Conservation (phyloP, 2,329 filamentous ascomycete species). For the Shiraia sp. region DNA sequence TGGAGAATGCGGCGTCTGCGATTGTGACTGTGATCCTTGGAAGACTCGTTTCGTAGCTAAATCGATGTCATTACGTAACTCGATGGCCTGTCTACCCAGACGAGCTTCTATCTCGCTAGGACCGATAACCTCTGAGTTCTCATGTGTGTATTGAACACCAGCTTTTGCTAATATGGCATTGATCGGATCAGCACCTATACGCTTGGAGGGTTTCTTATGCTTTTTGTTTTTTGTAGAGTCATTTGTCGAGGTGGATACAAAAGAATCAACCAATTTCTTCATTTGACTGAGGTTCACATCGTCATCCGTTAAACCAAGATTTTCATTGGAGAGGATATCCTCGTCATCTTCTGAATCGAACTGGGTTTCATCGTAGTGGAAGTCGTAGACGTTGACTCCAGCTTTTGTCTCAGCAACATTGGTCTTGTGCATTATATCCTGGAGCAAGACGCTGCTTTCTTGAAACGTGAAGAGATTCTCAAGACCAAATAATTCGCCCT, state of each 20-base stretch:
- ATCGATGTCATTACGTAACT: conserved; percentile 58
- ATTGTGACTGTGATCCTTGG: conserved; percentile 50
- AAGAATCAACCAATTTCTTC: conserved; percentile 49
- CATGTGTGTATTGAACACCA: conserved; percentile 93
- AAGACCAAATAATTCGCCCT: conserved; percentile 93
- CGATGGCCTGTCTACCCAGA: conserved; percentile 75
- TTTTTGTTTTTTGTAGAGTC: conserved; percentile 21
- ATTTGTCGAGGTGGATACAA: conserved; percentile 18
- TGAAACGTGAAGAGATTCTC: conserved; percentile 84
- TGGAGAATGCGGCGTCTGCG: conserved; percentile 6
- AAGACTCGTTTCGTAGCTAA: conserved; percentile 62
- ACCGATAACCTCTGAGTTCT: conserved; percentile 94
- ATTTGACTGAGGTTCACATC: conserved; percentile 61
- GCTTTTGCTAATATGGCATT: conserved; percentile 86
- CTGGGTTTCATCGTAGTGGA: conserved; percentile 56
- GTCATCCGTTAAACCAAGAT: conserved; percentile 31
- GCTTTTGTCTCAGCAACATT: conserved; percentile 93
- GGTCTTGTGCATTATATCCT: conserved; percentile 98
- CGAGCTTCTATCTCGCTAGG: conserved; percentile 88
- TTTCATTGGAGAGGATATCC: conserved; percentile 31
- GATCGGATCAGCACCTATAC: conserved; percentile 68
- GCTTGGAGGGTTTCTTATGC: conserved; percentile 46
- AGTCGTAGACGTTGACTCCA: conserved; percentile 76
- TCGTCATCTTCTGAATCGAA: conserved; percentile 29
- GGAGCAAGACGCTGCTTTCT: conserved; percentile 75